Conservation (phyloP, 2,329 filamentous ascomycete species). For the Ophiocordyceps camponoti-rufipedis region DNA sequence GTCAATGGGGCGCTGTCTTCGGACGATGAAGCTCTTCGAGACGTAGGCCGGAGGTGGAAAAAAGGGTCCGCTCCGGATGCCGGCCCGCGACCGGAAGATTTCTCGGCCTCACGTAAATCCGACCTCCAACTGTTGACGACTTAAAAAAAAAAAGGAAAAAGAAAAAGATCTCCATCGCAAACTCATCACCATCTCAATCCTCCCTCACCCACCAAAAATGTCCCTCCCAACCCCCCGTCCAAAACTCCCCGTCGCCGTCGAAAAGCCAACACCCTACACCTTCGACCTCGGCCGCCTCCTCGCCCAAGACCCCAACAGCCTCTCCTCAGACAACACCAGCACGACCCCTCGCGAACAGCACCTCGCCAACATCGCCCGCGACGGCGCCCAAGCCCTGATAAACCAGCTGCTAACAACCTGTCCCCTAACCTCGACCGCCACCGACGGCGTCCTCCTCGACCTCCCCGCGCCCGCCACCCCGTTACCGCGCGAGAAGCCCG, state of each 20-base stretch:
- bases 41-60: background rate
- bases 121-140: background rate
- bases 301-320: slow-evolving; percentile 72
- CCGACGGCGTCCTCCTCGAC: slow-evolving; percentile 55
- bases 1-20: background rate
- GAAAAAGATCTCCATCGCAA: background rate
- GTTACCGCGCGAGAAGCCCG: slow-evolving; percentile 80
- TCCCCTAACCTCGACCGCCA: slow-evolving; percentile 49
- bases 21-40: background rate
- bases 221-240: slow-evolving; percentile 18
- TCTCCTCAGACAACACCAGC: slow-evolving; percentile 29
- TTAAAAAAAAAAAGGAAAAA: background rate
- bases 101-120: background rate
- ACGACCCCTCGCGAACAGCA: slow-evolving; percentile 17
- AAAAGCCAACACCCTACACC: slow-evolving; percentile 76
- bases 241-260: slow-evolving; percentile 45
- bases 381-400: slow-evolving; percentile 79
- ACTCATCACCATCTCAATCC: background rate
- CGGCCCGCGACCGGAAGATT: background rate
- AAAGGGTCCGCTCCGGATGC: background rate
- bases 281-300: slow-evolving; percentile 86
- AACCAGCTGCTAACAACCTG: slow-evolving; percentile 89
- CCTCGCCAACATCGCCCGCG: slow-evolving; percentile 59
- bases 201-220: slow-evolving; percentile 5
- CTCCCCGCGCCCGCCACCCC: slow-evolving; percentile 53